Evolutionary conservation across 2,329 filamentous ascomycete genomes (phyloP).

Genomic region (Tolypocladium inflatum): DNA sequence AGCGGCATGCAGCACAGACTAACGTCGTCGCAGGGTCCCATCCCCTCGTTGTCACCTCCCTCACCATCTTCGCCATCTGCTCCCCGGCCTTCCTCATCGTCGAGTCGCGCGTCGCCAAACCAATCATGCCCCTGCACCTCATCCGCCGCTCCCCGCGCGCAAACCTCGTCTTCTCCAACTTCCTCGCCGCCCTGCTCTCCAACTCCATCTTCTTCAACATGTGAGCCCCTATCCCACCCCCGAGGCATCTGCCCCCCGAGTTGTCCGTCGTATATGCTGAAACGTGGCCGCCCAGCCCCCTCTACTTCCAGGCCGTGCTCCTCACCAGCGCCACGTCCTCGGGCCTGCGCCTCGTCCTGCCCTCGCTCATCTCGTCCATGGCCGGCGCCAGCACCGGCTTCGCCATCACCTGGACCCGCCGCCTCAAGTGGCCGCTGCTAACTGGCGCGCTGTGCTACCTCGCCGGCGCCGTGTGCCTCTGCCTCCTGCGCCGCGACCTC

Average conservation of each 20-base stretch:
- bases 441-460: constrained; percentile 39
- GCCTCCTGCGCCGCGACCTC: constrained; percentile 39
- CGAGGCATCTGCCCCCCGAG: not conserved
- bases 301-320: constrained; percentile 71
- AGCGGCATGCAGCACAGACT: not conserved
- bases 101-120: constrained; percentile 39
- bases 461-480: constrained; percentile 39
- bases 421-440: constrained; percentile 49
- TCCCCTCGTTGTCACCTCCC: constrained; percentile 43
- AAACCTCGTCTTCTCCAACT: constrained; percentile 49
- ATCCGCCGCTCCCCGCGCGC: constrained; percentile 40
- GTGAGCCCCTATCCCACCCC: constrained; percentile 18
- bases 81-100: constrained; percentile 43
- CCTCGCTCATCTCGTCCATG: constrained; percentile 45
- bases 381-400: constrained; percentile 51
- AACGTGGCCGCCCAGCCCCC: constrained; percentile 34
- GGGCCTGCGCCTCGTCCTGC: constrained; percentile 61
- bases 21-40: constrained; percentile 36
- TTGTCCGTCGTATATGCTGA: not conserved
- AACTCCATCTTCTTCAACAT: constrained; percentile 53
- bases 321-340: constrained; percentile 60
- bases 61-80: constrained; percentile 35
- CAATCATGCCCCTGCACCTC: constrained; percentile 51
- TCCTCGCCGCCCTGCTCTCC: constrained; percentile 37
- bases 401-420: constrained; percentile 48